These are phyloP conservation scores for Candida verbasci DNA, from an alignment of 805 yeast species.

Conservation along the genomic window DNA sequence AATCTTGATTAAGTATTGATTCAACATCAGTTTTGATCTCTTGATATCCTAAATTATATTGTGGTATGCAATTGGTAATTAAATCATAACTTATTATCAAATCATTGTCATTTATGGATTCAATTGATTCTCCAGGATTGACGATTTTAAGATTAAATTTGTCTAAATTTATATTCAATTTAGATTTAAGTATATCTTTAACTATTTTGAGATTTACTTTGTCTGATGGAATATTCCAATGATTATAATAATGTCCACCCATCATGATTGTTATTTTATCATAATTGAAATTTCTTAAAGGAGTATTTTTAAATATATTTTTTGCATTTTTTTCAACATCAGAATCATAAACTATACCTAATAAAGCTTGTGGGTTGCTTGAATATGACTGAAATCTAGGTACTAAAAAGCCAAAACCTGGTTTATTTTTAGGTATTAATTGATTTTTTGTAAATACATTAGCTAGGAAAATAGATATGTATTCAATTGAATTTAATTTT, in stretches of 20 bases:
- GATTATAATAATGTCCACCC: constrained; percentile 65
- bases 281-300: neutral
- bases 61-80: constrained; percentile 65
- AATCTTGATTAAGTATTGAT: constrained; percentile 12
- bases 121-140: constrained; percentile 13
- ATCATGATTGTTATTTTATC: constrained; percentile 81
- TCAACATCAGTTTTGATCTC: constrained; percentile 32
- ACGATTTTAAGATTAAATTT: constrained; percentile 12
- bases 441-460: constrained; percentile 52
- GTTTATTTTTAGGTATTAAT: constrained; percentile 30
- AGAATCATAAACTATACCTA: constrained; percentile 91
- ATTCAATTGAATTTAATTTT: constrained; percentile 23
- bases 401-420: constrained; percentile 86
- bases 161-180: constrained; percentile 19
- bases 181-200: constrained; percentile 19
- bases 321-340: constrained; percentile 60
- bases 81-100: constrained; percentile 29
- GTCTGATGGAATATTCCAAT: constrained; percentile 27
- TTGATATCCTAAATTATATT: constrained; percentile 67
- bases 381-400: constrained; percentile 50
- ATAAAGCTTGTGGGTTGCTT: constrained; percentile 42
- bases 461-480: constrained; percentile 55
- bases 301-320: constrained; percentile 9
- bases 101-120: constrained; percentile 17
- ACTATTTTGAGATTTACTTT: constrained; percentile 21